Evolutionary conservation across 2,329 filamentous ascomycete genomes (phyloP), one percentile per base, ranked within the genome.

Genomic region (Neofusicoccum cordaticola): DNA sequence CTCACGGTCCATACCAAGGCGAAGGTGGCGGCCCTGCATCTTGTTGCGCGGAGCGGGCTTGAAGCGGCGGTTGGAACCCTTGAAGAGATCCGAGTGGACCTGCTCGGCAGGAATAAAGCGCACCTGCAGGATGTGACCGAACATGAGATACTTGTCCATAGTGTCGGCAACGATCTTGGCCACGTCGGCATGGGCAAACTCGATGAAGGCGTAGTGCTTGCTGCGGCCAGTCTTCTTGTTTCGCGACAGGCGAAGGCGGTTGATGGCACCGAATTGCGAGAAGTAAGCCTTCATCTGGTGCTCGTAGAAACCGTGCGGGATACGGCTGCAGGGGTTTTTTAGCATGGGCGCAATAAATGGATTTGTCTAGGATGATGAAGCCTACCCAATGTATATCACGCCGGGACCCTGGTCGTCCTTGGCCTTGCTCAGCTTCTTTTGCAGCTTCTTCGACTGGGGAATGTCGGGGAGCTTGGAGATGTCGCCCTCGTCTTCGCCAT

Each of bases 81-180:
- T 93, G 87, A 93, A 98, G 62, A 97, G 82, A 67, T 92, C 85
- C 27, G 88, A 84, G 75, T 96, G 92, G 48, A 97, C 82, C 74
- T 93, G 88, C 66, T 91, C 91, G 65, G 87, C 81, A 3, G 91
- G 87, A 3, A 97, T 85, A 27, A 88, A 82, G 75, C 92, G 91
- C 79, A 93, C 94, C 79, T 96, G 94, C 70, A 99, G 83, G 67
- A 98, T 90, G 76, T 97, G 94, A 5, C 92, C 92, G 77, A 97
- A 98, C 74, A 99, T 85, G 44, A 98, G 87, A 79, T 99, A 99
- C 80, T 93, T 96, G 83, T 97, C 88, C 95, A 99, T 99, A 22
- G 95, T 97, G 80, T 93, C 91, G 57, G 92, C 90, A 35, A 96
- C 94, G 70, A 98, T 93, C 72, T 92, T 90, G 44, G 95, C 94